These are phyloP conservation scores for Xylariaceae sp. DNA, from an alignment of 2,329 filamentous ascomycete species.

Conservation along the genomic window DNA sequence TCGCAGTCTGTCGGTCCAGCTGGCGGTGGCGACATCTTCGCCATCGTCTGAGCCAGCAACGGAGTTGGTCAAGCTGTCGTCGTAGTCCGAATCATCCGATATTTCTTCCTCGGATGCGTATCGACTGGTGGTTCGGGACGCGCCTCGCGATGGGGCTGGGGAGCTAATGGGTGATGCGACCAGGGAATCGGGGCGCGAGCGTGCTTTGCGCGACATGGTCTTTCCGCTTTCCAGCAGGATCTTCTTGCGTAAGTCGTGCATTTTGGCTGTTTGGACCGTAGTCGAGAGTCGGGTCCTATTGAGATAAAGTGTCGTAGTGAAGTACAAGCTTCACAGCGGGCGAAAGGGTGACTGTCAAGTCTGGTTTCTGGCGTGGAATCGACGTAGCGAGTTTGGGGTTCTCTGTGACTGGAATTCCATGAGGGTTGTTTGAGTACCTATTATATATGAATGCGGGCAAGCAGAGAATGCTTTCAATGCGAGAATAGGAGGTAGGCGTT, in stretches of 20 bases:
- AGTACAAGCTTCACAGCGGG: neutral
- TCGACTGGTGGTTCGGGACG: conserved; percentile 57
- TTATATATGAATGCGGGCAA: neutral
- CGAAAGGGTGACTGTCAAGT: conserved; percentile 19
- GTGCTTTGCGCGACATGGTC: conserved; percentile 66
- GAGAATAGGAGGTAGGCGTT: neutral
- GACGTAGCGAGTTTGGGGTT: conserved; percentile 16
- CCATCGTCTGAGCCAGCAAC: conserved; percentile 58
- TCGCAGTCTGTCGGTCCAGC: conserved; percentile 60
- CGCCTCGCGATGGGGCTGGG: conserved; percentile 52
- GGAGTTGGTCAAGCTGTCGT: conserved; percentile 45
- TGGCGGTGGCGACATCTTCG: conserved; percentile 51
- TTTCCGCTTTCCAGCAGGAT: conserved; percentile 67
- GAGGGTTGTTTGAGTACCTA: conserved; percentile 18
- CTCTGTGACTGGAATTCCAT: conserved; percentile 28
- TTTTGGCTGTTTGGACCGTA: conserved; percentile 26
- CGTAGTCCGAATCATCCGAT: conserved; percentile 50
- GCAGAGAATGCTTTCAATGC: neutral
- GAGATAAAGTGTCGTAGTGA: neutral
- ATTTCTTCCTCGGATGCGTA: conserved; percentile 63
- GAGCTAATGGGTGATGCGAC: conserved; percentile 57
- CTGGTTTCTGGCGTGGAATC: conserved; percentile 25
- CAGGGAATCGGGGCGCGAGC: conserved; percentile 51
- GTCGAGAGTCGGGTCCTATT: conserved; percentile 1
- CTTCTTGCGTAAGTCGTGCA: conserved; percentile 65